phyloP scores from a whole-genome alignment of 2,329 filamentous ascomycete genomes.

The Epichloe aotearoae region DNA sequence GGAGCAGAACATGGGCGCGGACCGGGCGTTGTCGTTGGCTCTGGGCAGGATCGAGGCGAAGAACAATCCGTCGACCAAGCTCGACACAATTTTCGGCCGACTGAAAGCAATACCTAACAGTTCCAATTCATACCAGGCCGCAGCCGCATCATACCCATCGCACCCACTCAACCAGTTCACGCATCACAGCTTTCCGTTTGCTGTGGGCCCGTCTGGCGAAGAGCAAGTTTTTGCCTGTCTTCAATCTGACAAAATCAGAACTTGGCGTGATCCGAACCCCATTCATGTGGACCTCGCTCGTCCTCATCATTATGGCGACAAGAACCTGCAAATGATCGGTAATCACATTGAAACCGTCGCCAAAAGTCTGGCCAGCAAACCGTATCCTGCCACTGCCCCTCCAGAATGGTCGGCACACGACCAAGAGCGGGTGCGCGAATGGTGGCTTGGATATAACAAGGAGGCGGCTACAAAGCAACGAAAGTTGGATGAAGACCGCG shows the following conservation, averaged over 20 bases:
- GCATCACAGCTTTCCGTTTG: conserved; percentile 16
- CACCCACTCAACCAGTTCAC: not conserved
- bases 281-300: conserved; percentile 19
- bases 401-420: conserved; percentile 38
- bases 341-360: conserved; percentile 29
- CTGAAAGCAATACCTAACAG: conserved; percentile 12
- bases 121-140: conserved; percentile 4
- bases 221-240: conserved; percentile 31
- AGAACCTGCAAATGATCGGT: conserved; percentile 28
- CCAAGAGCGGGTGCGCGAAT: conserved; percentile 34
- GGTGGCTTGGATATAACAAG: conserved; percentile 36
- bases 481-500: conserved; percentile 24
- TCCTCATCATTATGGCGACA: conserved; percentile 28
- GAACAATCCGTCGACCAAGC: conserved; percentile 21
- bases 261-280: conserved; percentile 30
- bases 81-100: conserved; percentile 28
- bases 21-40: conserved; percentile 29
- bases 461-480: conserved; percentile 25
- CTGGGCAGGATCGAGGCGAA: conserved; percentile 28
- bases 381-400: conserved; percentile 36
- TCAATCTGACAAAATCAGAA: conserved; percentile 27
- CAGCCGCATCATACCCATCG: not conserved
- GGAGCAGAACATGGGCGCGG: conserved; percentile 28
- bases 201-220: conserved; percentile 22
- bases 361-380: conserved; percentile 28